Evolutionary conservation across 495 filamentous ascomycete genomes (phyloP).

Genomic region (Tetracladium setigerum): DNA sequence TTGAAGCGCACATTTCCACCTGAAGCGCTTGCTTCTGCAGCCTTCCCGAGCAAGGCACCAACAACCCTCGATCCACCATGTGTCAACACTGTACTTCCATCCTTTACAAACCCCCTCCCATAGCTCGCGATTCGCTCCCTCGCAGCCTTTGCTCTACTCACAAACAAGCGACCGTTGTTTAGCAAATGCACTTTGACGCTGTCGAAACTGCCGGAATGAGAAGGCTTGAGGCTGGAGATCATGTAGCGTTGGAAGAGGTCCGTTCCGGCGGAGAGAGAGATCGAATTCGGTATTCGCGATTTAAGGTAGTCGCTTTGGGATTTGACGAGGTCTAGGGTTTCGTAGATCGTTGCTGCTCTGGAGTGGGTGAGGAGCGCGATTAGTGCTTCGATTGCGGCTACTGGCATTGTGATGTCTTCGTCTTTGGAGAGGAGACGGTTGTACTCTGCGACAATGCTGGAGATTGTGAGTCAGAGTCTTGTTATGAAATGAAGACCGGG

Average conservation of each 20-base stretch:
- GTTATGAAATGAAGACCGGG: not conserved
- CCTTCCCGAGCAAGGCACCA: constrained; percentile 62
- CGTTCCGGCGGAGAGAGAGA: constrained; percentile 86
- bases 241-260: constrained; percentile 95
- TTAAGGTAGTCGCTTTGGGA: constrained; percentile 68
- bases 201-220: constrained; percentile 57
- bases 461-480: constrained; percentile 13
- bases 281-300: constrained; percentile 70
- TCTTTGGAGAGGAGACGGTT: constrained; percentile 48
- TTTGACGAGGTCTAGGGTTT: constrained; percentile 80
- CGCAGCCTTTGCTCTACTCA: constrained; percentile 76
- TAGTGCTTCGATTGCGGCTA: constrained; percentile 90
- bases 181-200: constrained; percentile 75
- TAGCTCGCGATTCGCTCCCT: constrained; percentile 73
- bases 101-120: constrained; percentile 67
- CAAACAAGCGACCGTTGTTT: constrained; percentile 77
- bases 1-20: constrained; percentile 61
- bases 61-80: constrained; percentile 84
- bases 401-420: constrained; percentile 85
- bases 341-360: constrained; percentile 77
- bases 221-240: constrained; percentile 49
- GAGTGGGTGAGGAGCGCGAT: constrained; percentile 73
- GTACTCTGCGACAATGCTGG: constrained; percentile 48
- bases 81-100: constrained; percentile 73
- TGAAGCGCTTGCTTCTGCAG: constrained; percentile 51